Percentiles rank a stretch among this genome's conserved stretches.
phyloP scores from a whole-genome alignment of 257 asterid species.

The Ilex asprella region DNA sequence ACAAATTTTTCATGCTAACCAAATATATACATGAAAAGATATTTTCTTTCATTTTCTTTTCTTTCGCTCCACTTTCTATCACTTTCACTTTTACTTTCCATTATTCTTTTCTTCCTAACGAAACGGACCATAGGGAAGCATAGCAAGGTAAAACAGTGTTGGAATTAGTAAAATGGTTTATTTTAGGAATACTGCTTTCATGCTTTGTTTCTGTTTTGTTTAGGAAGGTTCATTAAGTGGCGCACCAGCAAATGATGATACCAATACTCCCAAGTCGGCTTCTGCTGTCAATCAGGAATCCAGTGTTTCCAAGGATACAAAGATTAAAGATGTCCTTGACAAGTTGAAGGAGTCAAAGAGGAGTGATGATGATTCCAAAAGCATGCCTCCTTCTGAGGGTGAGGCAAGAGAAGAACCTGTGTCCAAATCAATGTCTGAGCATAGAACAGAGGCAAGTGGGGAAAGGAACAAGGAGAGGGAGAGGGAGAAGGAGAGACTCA shows the following conservation, averaged over 20 bases:
- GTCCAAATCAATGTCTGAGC: slow-evolving; percentile 33
- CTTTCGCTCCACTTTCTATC: too few relatives aligned
- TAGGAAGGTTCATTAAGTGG: slow-evolving; percentile 49
- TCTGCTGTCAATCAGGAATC: slow-evolving; percentile 36
- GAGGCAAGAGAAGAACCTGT: slow-evolving; percentile 59
- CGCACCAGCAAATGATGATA: slow-evolving; percentile 37
- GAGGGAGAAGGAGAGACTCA: slow-evolving; percentile 54
- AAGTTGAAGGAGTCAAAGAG: slow-evolving; percentile 56
- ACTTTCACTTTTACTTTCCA: too few relatives aligned
- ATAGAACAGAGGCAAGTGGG: slow-evolving; percentile 49
- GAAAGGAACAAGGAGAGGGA: slow-evolving; percentile 49
- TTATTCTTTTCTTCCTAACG: too few relatives aligned
- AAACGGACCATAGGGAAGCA: too few relatives aligned
- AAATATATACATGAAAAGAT: too few relatives aligned
- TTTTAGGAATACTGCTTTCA: not conserved
- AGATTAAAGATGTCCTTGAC: slow-evolving; percentile 40
- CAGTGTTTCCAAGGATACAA: slow-evolving; percentile 37
- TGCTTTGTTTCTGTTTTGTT: slow-evolving; percentile 2
- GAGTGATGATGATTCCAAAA: slow-evolving; percentile 51
- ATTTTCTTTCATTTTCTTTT: too few relatives aligned
- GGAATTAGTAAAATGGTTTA: too few relatives aligned
- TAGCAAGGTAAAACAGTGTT: too few relatives aligned
- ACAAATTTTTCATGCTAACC: too few relatives aligned
- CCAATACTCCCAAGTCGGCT: slow-evolving; percentile 33
- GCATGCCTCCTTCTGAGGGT: slow-evolving; percentile 23